Evolutionary conservation across 345 rosid genomes (phyloP).

Genomic region (Cardiospermum halicacabum): DNA sequence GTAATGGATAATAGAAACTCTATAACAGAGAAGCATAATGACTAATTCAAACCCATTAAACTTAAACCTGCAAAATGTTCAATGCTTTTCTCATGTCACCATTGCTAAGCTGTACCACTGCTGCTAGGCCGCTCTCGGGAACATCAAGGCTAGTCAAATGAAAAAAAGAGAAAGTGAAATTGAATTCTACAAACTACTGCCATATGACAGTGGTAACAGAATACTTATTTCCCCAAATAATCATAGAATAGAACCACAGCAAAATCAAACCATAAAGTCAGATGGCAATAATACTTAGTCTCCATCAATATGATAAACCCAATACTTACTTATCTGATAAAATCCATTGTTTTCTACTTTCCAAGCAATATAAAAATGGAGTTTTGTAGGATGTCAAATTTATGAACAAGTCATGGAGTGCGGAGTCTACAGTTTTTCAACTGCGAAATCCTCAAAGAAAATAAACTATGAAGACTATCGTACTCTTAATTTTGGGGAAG

Average conservation of each 20-base stretch:
- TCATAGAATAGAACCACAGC: not conserved
- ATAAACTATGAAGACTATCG: not conserved
- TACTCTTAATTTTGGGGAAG: no score
- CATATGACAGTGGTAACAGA: not conserved
- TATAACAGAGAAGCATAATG: not conserved
- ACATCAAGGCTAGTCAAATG: constrained; percentile 64
- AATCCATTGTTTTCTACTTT: not conserved
- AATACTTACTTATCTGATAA: not conserved
- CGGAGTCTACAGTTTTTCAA: not conserved
- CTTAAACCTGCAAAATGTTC: constrained; percentile 87
- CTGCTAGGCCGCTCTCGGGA: constrained; percentile 66
- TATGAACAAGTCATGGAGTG: not conserved
- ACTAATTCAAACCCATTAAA: constrained; percentile 5
- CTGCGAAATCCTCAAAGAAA: not conserved
- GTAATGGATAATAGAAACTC: not conserved
- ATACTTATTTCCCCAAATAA: constrained; percentile 1
- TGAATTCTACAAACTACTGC: not conserved
- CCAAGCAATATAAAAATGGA: not conserved
- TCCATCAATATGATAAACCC: not conserved
- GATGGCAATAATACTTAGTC: not conserved
- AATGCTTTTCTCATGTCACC: constrained; percentile 99
- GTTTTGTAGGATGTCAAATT: not conserved
- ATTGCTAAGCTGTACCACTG: constrained; percentile 81
- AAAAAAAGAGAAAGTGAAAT: not conserved
- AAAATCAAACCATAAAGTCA: not conserved